Evolutionary conservation across 352 stramenopile species (phyloP), one percentile per base, ranked within the genome.

Genomic region (Globisporangium acanthophoron): DNA sequence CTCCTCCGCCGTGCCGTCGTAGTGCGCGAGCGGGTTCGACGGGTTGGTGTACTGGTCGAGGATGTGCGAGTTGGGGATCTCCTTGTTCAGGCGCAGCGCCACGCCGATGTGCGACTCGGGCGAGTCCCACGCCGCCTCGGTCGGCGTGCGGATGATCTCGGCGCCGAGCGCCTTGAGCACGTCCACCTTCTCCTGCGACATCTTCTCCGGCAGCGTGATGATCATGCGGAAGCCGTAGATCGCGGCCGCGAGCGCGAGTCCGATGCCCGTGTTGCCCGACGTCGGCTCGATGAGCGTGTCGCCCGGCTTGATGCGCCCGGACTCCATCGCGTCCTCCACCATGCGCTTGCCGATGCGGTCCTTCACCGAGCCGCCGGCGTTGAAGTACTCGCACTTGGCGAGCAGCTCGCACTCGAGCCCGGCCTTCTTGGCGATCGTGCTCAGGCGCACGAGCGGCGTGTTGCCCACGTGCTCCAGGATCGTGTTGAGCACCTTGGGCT

Each of bases 201-300:
- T 99, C 67, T 97, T 98, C 67, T 98, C 92, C 1, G 80, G 80
- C 15, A 90, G 71, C 29, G 85, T 97, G 62, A 97, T 94, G 66
- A 96, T 96, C 69, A 85, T 93, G 49, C 86, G 75, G 74, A 99
- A 99, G 48, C 96, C 96, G 70, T 98, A 98, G 61, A 96, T 90
- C 43, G 96, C 96, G n/a, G 95, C 92, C 4, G 96, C 92, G 56
- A 99, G 88, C 31, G 97, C 96, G 29, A 99, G 77, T 6, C 94
- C 96, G 54, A 99, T 99, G 73, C 75, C 94, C 24, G 97, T 99
- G 71, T 99, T 99, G 46, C 96, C 97, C n/a, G 85, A 97, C 15
- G 97, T 99, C 2, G 96, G 96, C 73, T 99, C 97, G 50, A 99
- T 97, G 21, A 99, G 70, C 35, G 91, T 98, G 63, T 98, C 91